These are phyloP conservation scores for Cryptococcus sp. DNA, from an alignment of 1,284 basidiomycete species.

Conservation along the genomic window DNA sequence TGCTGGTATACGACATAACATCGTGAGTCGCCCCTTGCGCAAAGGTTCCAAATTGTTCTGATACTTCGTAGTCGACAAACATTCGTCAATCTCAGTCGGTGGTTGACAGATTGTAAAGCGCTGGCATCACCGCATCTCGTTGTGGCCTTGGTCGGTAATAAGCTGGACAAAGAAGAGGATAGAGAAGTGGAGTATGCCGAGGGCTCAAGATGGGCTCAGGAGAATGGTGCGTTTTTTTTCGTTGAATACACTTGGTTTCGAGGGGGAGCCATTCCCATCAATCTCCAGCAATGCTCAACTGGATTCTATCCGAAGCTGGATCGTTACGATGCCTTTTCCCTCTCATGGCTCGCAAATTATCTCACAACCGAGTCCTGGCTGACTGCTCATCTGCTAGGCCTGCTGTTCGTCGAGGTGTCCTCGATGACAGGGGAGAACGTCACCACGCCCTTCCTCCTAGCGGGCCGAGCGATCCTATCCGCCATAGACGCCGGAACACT, in stretches of 20 bases:
- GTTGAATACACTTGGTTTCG: neutral
- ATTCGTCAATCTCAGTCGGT: constrained; percentile 76
- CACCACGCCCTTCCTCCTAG: constrained; percentile 87
- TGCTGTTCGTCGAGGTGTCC: constrained; percentile 91
- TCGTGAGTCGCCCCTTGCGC: constrained; percentile 60
- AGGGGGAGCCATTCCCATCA: neutral
- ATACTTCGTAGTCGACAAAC: constrained; percentile 54
- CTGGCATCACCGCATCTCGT: constrained; percentile 82
- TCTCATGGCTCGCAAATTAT: neutral
- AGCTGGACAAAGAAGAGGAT: constrained; percentile 90
- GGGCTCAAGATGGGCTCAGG: constrained; percentile 90
- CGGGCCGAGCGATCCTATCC: constrained; percentile 86
- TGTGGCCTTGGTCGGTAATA: constrained; percentile 91
- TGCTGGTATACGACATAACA: constrained; percentile 95
- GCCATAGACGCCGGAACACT: constrained; percentile 88
- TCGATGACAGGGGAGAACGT: constrained; percentile 92
- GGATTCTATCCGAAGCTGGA: too few relatives aligned
- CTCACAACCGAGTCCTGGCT: constrained; percentile 24
- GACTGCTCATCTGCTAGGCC: constrained; percentile 59
- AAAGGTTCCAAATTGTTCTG: constrained; percentile 2
- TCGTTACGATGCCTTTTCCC: too few relatives aligned
- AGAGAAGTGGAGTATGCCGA: constrained; percentile 93
- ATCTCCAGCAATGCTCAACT: neutral
- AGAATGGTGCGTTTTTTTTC: constrained; percentile 67
- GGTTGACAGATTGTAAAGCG: constrained; percentile 89